These are phyloP conservation scores for Viola pubescens DNA, from an alignment of 441 rosid genomes.

Conservation along the genomic window DNA sequence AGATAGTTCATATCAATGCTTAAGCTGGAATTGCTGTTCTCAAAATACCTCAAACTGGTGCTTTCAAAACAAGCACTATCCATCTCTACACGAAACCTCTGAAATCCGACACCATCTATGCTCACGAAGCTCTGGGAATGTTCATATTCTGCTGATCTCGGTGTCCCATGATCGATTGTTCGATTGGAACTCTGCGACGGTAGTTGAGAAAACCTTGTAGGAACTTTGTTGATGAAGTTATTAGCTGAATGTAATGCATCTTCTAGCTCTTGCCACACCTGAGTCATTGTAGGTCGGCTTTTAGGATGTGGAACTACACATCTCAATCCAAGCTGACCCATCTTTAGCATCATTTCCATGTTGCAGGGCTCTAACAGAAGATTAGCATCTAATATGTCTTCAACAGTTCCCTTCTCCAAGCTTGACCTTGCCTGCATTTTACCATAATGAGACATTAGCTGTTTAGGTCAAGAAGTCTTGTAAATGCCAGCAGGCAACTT, in stretches of 20 bases:
- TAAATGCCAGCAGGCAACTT: too few species aligned
- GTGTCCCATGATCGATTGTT: not conserved
- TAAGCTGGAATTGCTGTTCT: conserved; percentile 24
- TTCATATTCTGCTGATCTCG: conserved; percentile 15
- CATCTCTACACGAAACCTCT: conserved; percentile 41
- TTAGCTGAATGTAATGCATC: conserved; percentile 23
- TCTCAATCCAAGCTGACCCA: conserved; percentile 48
- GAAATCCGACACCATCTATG: conserved; percentile 37
- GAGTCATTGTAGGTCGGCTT: conserved; percentile 46
- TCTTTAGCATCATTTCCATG: conserved; percentile 45
- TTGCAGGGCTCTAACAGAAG: conserved; percentile 42
- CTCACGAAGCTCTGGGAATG: conserved; percentile 43
- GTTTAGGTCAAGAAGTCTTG: not conserved
- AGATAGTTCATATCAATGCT: conserved; percentile 24
- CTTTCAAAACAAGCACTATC: conserved; percentile 36
- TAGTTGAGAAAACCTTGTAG: conserved; percentile 7
- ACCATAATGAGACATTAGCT: too few species aligned
- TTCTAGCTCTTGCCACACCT: conserved; percentile 47
- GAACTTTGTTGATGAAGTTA: conserved; percentile 10
- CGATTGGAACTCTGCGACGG: not conserved
- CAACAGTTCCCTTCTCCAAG: conserved; percentile 37
- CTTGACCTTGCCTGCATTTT: conserved; percentile 40
- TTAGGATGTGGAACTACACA: conserved; percentile 41
- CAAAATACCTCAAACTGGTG: conserved; percentile 37
- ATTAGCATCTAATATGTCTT: conserved; percentile 42